These are phyloP conservation scores for Bonia amplexicaulis DNA, from an alignment of 176 grass and related monocot genomes.

Conservation along the genomic window DNA sequence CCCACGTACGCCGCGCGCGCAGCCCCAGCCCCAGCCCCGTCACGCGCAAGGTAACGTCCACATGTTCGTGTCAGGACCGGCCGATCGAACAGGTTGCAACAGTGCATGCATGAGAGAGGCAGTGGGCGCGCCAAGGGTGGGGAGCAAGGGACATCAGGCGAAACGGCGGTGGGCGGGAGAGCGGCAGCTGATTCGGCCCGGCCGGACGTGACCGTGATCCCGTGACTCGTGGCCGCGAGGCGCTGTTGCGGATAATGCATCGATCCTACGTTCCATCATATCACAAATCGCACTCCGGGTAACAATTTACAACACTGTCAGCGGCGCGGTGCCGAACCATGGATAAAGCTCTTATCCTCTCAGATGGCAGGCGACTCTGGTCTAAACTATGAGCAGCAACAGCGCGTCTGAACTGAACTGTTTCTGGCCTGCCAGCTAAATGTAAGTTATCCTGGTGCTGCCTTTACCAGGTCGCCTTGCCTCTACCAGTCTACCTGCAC, in stretches of 20 bases:
- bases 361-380: not conserved
- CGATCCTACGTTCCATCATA: not conserved
- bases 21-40: no score
- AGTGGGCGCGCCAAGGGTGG: not conserved
- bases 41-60: not conserved
- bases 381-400: not conserved
- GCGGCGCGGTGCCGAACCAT: conserved; percentile 6
- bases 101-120: not conserved
- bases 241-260: not conserved
- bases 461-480: not conserved
- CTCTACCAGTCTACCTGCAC: not conserved
- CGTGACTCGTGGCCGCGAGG: not conserved
- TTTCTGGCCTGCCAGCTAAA: not conserved
- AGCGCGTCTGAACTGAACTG: not conserved
- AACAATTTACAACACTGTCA: not conserved
- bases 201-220: not conserved
- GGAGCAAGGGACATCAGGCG: not conserved
- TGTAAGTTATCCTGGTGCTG: not conserved
- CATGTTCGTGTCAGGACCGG: not conserved
- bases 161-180: not conserved
- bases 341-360: not conserved
- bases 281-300: not conserved
- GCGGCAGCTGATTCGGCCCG: not conserved
- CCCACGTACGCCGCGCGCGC: not conserved
- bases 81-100: no score